phyloP scores from a whole-genome alignment of 2,329 filamentous ascomycete genomes.

The Cordyceps sp. region DNA sequence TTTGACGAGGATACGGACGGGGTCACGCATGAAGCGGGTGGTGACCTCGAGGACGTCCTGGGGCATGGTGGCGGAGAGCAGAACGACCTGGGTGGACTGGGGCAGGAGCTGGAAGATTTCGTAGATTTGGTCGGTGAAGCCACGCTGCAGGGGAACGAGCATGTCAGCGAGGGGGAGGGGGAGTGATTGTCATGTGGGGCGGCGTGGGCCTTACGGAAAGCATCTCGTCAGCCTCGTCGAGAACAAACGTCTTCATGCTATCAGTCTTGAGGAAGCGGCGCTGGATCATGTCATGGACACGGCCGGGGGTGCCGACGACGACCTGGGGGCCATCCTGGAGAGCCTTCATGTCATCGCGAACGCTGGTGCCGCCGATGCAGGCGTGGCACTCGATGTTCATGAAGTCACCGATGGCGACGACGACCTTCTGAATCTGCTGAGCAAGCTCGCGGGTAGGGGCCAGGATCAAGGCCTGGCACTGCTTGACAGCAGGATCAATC shows the following conservation, averaged over 20 bases:
- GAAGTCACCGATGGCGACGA: slow-evolving; percentile 97
- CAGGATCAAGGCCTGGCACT: slow-evolving; percentile 95
- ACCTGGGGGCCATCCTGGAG: slow-evolving; percentile 93
- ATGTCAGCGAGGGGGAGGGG: slow-evolving; percentile 15
- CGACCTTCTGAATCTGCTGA: slow-evolving; percentile 98
- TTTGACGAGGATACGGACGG: slow-evolving; percentile 97
- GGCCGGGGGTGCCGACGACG: slow-evolving; percentile 92
- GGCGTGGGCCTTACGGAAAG: slow-evolving; percentile 48
- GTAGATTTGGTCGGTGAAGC: slow-evolving; percentile 99
- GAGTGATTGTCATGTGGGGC: not conserved
- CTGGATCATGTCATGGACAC: slow-evolving; percentile 99
- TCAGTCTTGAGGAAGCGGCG: slow-evolving; percentile 94
- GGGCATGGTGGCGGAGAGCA: slow-evolving; percentile 96
- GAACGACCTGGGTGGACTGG: slow-evolving; percentile 94
- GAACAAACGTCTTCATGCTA: slow-evolving; percentile 98
- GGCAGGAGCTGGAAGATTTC: slow-evolving; percentile 99
- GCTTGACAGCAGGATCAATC: slow-evolving; percentile 88
- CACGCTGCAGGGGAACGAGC: slow-evolving; percentile 44
- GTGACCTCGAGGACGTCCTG: slow-evolving; percentile 98
- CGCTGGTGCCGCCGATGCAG: slow-evolving; percentile 96
- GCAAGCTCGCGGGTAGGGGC: slow-evolving; percentile 96
- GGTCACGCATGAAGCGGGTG: slow-evolving; percentile 99
- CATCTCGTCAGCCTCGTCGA: slow-evolving; percentile 99
- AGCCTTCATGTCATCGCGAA: slow-evolving; percentile 97
- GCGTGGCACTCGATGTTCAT: slow-evolving; percentile 99